Evolutionary conservation across 352 stramenopile genomes (phyloP).

Genomic region (Pythium grandisporangium): DNA sequence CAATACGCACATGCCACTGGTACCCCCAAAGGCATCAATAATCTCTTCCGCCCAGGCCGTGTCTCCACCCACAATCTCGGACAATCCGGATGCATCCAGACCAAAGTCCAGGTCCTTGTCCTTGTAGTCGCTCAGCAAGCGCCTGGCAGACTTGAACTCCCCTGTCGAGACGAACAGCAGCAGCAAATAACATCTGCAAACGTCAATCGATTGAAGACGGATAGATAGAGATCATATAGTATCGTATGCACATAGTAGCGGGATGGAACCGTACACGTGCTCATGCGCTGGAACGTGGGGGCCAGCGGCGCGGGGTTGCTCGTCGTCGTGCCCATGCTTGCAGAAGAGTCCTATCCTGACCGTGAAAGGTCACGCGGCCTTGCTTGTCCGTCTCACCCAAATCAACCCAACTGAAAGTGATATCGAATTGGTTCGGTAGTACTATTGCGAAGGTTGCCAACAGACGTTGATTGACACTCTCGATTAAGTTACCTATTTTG

Average conservation of each 20-base stretch:
- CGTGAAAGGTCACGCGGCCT: conserved; percentile 8
- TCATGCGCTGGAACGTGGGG: conserved; percentile 42
- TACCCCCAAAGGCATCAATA: conserved; percentile 42
- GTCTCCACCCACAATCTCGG: conserved; percentile 35
- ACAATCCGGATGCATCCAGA: conserved; percentile 34
- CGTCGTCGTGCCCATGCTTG: conserved; percentile 33
- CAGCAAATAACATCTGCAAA: too few species aligned
- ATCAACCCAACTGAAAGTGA: too few species aligned
- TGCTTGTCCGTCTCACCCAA: too few species aligned
- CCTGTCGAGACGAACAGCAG: too few species aligned
- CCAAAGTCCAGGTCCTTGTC: conserved; percentile 72
- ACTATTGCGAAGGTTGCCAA: too few species aligned
- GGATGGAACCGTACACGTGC: conserved; percentile 21
- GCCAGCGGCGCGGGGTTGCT: conserved; percentile 29
- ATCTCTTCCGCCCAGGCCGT: conserved; percentile 43
- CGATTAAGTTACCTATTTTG: too few species aligned
- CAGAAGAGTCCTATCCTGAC: neutral
- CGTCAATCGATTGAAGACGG: too few species aligned
- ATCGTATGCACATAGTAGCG: neutral
- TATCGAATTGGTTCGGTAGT: too few species aligned
- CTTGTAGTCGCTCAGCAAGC: conserved; percentile 53
- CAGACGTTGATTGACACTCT: too few species aligned
- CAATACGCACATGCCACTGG: conserved; percentile 51
- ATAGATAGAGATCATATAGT: too few species aligned
- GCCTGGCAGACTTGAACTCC: conserved; percentile 38